These are phyloP conservation scores for Cryptococcus deneoformans DNA, from an alignment of 1,284 basidiomycete species.

Conservation along the genomic window DNA sequence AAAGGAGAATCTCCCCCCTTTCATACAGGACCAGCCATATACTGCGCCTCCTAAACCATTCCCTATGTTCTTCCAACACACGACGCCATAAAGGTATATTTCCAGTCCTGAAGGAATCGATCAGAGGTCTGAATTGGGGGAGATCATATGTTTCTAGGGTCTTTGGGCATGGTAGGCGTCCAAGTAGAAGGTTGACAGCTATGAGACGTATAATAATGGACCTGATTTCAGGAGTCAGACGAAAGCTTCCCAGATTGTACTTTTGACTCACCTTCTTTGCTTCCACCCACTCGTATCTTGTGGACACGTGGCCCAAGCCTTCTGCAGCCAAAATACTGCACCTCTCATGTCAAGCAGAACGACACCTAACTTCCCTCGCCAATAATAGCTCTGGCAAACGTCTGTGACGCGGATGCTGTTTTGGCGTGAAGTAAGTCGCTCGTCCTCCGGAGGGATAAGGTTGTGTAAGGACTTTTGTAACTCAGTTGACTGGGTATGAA, in stretches of 20 bases:
- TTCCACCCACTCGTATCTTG: slow-evolving; percentile 20
- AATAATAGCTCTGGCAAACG: slow-evolving; percentile 42
- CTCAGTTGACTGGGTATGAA: slow-evolving; percentile 41
- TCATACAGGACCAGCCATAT: slow-evolving; percentile 50
- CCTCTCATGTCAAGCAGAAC: slow-evolving; percentile 36
- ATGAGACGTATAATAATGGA: slow-evolving; percentile 50
- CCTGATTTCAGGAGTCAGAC: slow-evolving; percentile 18
- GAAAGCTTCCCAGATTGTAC: not conserved
- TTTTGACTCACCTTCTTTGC: slow-evolving; percentile 30
- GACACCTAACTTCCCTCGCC: slow-evolving; percentile 40
- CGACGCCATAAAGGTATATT: slow-evolving; percentile 41
- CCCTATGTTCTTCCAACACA: slow-evolving; percentile 35
- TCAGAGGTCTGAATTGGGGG: slow-evolving; percentile 38
- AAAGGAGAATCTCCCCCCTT: slow-evolving; percentile 50
- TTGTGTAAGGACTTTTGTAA: slow-evolving; percentile 25
- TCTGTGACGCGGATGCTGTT: slow-evolving; percentile 16
- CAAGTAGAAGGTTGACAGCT: slow-evolving; percentile 48
- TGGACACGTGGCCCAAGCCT: slow-evolving; percentile 34
- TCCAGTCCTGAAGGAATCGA: slow-evolving; percentile 44
- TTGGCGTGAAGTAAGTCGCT: slow-evolving; percentile 26
- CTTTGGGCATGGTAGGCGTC: slow-evolving; percentile 32
- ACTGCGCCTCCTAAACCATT: slow-evolving; percentile 46
- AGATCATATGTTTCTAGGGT: slow-evolving; percentile 44
- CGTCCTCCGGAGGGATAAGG: slow-evolving; percentile 32
- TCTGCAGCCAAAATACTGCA: slow-evolving; percentile 36